Base-by-base conservation (phyloP, 257 asterid genomes). In the Paulownia fortunei region DNA sequence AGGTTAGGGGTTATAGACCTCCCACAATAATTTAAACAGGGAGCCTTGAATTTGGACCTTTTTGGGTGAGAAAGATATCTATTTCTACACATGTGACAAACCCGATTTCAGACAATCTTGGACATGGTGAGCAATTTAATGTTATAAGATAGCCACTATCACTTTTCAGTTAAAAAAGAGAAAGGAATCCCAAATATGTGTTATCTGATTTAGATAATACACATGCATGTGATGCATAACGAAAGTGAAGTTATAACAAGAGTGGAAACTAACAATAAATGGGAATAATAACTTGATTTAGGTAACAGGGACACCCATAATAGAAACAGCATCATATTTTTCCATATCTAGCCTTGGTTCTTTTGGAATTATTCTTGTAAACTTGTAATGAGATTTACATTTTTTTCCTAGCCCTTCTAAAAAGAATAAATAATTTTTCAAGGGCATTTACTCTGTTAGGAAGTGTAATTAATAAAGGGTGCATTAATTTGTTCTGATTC, bases 51-150 rank as follows among this genome's bases (percentile, higher is more conserved):
- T 65, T n/a, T 41, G 70, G 76, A 75, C 75, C 21, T 68, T 74
- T 77, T 56, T 0, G 16, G 44, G 42, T 27, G 32, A 60, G 26
- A 73, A 42, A 55, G 4, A 39, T n/a, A 32, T 18, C 87, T 70
- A 72, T 83, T 76, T 80, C 54, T 52, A 80, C 30, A 24, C 58
- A 65, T 27, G 72, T 76, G 82, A 42, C 87, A 83, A 79, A 80
- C 64, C 54, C 49, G 16, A 49, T 76, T 72, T 56, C 72, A 71
- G 62, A 71, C 84, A 69, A 72, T 71, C 74, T 79, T 46, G 81
- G 76, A 61, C 8, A 41, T 23, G 42, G 74, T 26, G 74, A 63
- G 4, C 15, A 60, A 77, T 79, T 70, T 70, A 44, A 46, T 46
- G 67, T 72, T 63, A 66, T 10, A 21, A 19, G 1, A 42, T 0